Base-by-base conservation (phyloP, 2,329 filamentous ascomycete species). In the Lizonia empirigonia region DNA sequence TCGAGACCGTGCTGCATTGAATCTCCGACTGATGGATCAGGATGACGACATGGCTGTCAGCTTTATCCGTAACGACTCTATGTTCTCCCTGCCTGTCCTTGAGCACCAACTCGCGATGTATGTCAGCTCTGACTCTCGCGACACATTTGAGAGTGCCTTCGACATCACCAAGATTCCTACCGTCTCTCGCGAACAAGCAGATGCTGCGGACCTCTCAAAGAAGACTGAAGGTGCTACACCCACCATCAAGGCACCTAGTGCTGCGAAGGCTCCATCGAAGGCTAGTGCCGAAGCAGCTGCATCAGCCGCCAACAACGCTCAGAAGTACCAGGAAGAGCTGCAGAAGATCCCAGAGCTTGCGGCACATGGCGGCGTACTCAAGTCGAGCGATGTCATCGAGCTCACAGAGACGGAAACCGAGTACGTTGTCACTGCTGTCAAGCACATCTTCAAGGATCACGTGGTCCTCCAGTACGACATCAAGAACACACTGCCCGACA, bases 91-190 rank as follows among this genome's bases (percentile, higher is more conserved):
- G 18, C 90, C 91, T 9, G 91, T 90, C 53, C 95, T 99, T 55
- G 94, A 97, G 79, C 93, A 97, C 72, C 92, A 97, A 72, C 86
- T 99, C 41, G 92, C 97, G 62, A 89, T 96, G 85, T 99, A 99
- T 68, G 93, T 99, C 64, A 96, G 92, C 15, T 91, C 92, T 10
- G 90, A 91, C 45, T 90, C 94, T 68, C 91, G 92, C 74, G 85
- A 88, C 33, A 90, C 88, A 0, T 99, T 97, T 66, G 84, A 87
- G 32, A 79, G 80, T 26, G 87, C 94, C 6, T 99, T 99, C 79
- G 93, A 97, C 71, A 87, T 99, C 67, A 85, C 88, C 65, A 87
- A 88, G 68, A 89, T 99, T 36, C 94, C 94, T 4, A 86, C 97
- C 38, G 94, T 99, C 61, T 96, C 91, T 16, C 87, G 94, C 53